Conservation (phyloP, 1,139 yeast genomes). For the Taphrina populina region DNA sequence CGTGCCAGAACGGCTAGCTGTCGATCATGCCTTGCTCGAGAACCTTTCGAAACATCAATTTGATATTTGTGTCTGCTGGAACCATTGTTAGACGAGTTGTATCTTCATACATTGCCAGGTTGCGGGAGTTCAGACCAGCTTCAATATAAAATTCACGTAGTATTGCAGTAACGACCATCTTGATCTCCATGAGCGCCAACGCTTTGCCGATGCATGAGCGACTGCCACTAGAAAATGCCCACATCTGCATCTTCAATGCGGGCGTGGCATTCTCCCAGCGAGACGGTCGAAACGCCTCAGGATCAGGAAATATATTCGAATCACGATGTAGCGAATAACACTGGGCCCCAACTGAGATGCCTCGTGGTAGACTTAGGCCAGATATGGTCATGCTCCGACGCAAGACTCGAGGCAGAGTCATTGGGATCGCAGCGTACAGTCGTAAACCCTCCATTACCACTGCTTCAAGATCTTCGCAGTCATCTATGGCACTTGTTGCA, state of each 20-base stretch:
- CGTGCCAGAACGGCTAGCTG: no score
- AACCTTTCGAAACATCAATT: not conserved
- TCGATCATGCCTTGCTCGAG: no score
- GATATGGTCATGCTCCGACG: slow-evolving; percentile 41
- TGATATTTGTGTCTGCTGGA: not conserved
- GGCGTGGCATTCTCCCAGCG: slow-evolving; percentile 55
- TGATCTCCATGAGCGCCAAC: slow-evolving; percentile 9
- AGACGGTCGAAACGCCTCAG: slow-evolving; percentile 57
- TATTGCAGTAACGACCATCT: slow-evolving; percentile 1
- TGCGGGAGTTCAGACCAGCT: not conserved
- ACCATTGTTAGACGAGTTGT: slow-evolving; percentile 3
- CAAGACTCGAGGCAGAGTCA: slow-evolving; percentile 65
- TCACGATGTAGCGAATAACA: slow-evolving; percentile 66
- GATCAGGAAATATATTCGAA: slow-evolving; percentile 52
- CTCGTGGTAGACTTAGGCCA: slow-evolving; percentile 49
- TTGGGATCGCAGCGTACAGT: slow-evolving; percentile 70
- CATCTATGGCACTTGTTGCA: slow-evolving; percentile 48
- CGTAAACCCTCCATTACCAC: slow-evolving; percentile 59
- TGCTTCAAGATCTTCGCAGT: slow-evolving; percentile 58
- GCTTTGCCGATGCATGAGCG: slow-evolving; percentile 23
- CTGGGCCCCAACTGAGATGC: slow-evolving; percentile 61
- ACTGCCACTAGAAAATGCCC: slow-evolving; percentile 13
- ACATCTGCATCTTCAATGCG: slow-evolving; percentile 36
- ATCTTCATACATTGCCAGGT: not conserved
- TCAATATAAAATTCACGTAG: not conserved